Conservation (phyloP, 2,329 filamentous ascomycete species). For the Pseudocercospora fuligena region DNA sequence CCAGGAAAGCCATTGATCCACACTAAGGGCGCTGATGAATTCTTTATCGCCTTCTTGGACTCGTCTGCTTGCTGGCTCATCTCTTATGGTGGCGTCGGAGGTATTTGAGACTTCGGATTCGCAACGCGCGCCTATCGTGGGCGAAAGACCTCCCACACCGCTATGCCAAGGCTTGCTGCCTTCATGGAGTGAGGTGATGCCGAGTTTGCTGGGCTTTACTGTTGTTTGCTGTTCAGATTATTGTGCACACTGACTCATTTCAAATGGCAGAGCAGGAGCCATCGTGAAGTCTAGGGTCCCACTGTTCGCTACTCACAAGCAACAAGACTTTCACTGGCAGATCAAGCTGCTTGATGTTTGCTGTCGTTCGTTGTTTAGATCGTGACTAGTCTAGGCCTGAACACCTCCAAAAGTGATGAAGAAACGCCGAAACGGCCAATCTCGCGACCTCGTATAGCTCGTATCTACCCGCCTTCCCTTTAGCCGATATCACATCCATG, state of each 20-base stretch:
- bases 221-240: too few species aligned
- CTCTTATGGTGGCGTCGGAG: not conserved
- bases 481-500: not conserved
- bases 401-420: not conserved
- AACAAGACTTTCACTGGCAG: too few species aligned
- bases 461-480: not conserved
- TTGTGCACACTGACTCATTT: too few species aligned
- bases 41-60: not conserved
- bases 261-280: too few species aligned
- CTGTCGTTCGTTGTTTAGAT: too few species aligned
- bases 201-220: too few species aligned
- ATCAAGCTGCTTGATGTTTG: too few species aligned
- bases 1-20: slow-evolving; percentile 18
- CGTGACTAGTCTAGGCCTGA: too few species aligned
- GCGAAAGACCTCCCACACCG: not conserved
- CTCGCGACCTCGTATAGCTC: not conserved
- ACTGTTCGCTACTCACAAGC: too few species aligned
- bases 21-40: not conserved
- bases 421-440: not conserved
- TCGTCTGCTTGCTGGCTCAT: not conserved
- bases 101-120: not conserved
- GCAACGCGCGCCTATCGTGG: not conserved
- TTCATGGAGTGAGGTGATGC: too few species aligned
- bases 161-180: too few species aligned
- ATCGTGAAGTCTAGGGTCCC: too few species aligned